Percentiles rank a stretch among this genome's conserved stretches.
phyloP scores from a whole-genome alignment of 2,329 filamentous ascomycete species.

The Fusarium musae region DNA sequence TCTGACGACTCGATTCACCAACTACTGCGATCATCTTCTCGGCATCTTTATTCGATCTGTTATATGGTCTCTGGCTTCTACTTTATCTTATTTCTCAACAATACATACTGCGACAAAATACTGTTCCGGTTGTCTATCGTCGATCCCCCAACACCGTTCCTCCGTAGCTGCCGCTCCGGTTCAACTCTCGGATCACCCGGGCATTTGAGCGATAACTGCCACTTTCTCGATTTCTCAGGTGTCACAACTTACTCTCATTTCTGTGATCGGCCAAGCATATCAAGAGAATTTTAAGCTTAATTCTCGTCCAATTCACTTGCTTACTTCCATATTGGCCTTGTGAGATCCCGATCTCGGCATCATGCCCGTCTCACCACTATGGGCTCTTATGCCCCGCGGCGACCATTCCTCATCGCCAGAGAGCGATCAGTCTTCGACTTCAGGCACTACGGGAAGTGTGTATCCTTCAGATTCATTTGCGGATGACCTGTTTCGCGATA shows the following conservation, averaged over 20 bases:
- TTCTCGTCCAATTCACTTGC: not conserved
- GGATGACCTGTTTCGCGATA: slow-evolving; percentile 43
- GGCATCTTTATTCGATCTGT: not conserved
- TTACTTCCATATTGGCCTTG: not conserved
- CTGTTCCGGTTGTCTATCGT: slow-evolving; percentile 15
- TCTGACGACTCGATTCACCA: not conserved
- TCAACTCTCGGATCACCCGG: slow-evolving; percentile 35
- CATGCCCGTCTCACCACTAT: slow-evolving; percentile 26
- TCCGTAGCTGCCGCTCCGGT: slow-evolving; percentile 29
- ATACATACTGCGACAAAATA: not conserved
- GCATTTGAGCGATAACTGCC: slow-evolving; percentile 18
- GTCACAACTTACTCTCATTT: slow-evolving; percentile 5
- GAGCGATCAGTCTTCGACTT: slow-evolving; percentile 24
- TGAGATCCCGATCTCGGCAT: slow-evolving; percentile 5
- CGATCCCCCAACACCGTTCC: slow-evolving; percentile 32
- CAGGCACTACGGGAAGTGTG: slow-evolving; percentile 18
- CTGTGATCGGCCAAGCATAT: slow-evolving; percentile 3
- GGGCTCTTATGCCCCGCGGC: slow-evolving; percentile 29
- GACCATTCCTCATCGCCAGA: slow-evolving; percentile 41
- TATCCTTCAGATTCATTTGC: slow-evolving; percentile 33
- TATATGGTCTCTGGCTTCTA: not conserved
- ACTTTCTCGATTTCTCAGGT: slow-evolving; percentile 14
- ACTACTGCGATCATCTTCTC: slow-evolving; percentile 1
- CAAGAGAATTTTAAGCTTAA: slow-evolving; percentile 23
- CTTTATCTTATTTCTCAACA: not conserved